Percentiles rank a stretch among this genome's conserved stretches.
Evolutionary conservation across 352 stramenopile species (phyloP).

Genomic region (Aphanomyces stellatus): DNA sequence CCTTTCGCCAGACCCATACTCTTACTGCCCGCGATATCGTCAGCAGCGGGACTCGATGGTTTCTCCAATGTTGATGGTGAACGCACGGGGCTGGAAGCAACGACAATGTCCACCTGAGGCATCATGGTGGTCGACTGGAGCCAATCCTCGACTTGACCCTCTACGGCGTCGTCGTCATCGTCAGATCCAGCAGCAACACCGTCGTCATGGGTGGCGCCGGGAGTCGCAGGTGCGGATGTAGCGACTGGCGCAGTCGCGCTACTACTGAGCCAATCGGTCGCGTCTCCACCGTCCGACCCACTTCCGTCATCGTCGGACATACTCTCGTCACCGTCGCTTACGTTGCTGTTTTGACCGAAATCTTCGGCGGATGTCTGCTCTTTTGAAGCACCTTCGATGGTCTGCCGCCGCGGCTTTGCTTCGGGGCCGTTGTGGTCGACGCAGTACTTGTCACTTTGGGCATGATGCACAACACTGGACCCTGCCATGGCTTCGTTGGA

Average conservation of each 20-base stretch:
- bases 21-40: no score
- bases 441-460: background rate
- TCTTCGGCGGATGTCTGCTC: background rate
- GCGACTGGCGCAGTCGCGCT: background rate
- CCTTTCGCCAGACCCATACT: no score
- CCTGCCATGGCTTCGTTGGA: no score
- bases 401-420: no score
- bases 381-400: no score
- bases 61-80: no score
- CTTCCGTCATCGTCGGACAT: no score
- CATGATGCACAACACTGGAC: background rate
- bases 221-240: no score
- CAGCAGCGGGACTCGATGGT: no score
- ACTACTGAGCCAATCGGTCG: background rate
- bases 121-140: background rate
- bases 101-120: background rate
- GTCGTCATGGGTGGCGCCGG: background rate
- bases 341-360: background rate
- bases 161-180: background rate
- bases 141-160: slow-evolving; percentile 3
- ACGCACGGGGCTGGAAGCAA: background rate
- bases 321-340: background rate
- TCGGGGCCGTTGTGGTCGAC: background rate
- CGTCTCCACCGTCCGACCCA: background rate
- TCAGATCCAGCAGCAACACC: background rate